phyloP scores from a whole-genome alignment of 2,329 filamentous ascomycete species.

The Helotiales sp. region DNA sequence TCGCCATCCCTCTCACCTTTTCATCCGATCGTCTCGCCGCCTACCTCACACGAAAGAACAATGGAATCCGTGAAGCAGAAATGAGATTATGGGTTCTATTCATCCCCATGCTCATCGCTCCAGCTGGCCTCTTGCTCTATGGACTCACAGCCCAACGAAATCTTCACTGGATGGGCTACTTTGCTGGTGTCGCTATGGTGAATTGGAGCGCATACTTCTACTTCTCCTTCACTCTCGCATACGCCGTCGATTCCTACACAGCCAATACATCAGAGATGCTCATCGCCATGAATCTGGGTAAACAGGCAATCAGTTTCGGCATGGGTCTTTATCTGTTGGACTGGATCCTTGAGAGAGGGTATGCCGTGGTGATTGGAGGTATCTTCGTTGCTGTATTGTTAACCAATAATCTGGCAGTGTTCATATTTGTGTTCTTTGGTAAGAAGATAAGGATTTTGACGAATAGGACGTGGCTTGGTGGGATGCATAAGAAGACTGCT shows the following conservation, averaged over 20 bases:
- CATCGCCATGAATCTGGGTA: slow-evolving; percentile 58
- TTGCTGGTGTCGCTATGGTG: slow-evolving; percentile 48
- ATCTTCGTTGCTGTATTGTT: slow-evolving; percentile 50
- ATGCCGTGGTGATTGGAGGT: slow-evolving; percentile 51
- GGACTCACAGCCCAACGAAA: slow-evolving; percentile 54
- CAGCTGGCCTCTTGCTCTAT: slow-evolving; percentile 56
- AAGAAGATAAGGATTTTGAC: slow-evolving; percentile 50
- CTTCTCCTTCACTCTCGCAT: slow-evolving; percentile 59
- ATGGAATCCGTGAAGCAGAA: slow-evolving; percentile 41
- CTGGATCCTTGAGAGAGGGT: slow-evolving; percentile 51
- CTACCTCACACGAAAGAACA: slow-evolving; percentile 39
- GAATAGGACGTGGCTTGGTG: slow-evolving; percentile 47
- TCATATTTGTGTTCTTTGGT: slow-evolving; percentile 51
- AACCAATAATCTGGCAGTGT: slow-evolving; percentile 48
- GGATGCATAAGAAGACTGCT: slow-evolving; percentile 41
- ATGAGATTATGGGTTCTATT: slow-evolving; percentile 45
- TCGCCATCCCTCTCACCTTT: slow-evolving; percentile 46
- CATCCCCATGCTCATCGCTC: slow-evolving; percentile 53
- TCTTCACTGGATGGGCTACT: slow-evolving; percentile 54
- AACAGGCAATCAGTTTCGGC: slow-evolving; percentile 55
- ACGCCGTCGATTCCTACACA: slow-evolving; percentile 60
- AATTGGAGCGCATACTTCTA: slow-evolving; percentile 54
- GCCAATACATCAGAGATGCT: slow-evolving; percentile 63
- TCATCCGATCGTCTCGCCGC: slow-evolving; percentile 41
- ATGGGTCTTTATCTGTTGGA: slow-evolving; percentile 51